Base-by-base conservation (phyloP, 1,284 basidiomycete species). In the Meira miltonrushii region DNA sequence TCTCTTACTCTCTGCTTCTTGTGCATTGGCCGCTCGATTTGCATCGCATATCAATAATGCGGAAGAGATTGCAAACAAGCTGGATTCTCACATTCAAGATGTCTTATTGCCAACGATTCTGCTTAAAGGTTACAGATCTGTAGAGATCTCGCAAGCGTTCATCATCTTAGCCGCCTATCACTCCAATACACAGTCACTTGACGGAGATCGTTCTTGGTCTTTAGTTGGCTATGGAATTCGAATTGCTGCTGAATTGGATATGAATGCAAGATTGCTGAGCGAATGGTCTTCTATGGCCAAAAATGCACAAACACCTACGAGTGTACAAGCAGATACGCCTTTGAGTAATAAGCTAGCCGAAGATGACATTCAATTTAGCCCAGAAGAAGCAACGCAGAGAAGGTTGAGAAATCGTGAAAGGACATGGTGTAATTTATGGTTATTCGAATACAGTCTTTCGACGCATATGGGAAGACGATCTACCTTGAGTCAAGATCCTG, bases 371-470 rank as follows among this genome's bases (percentile, higher is more conserved):
- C n/a, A 39, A 15, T 23, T 40, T 43, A 40, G 39, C 9, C 9
- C 23, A 17, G 53, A 55, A 15, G 53, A 55, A 23, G 39, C 33
- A 23, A 15, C 12, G 19, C 53, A 55, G 19, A 39, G 53, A n/a
- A 38, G 21, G 13, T 23, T 55, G 39, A 11, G 53, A 23, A 55
- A 40, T 44, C 53, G 53, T 8, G 37, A 41, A 50, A 54, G 68
- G 13, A 69, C 67, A 0, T 69, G 68, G 68, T 46, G 68, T 23
- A 71, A 71, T 40, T 44, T 71, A 12, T 70, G 66, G 66, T 56
- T 70, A 5, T 70, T 60, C 43, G 68, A 70, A 28, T 59, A 58
- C 12, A 65, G 65, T 33, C 61, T 71, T 56, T 60, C 65, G 43
- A 65, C 66, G 48, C 68, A 71, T 19, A 71, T 67, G 65, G 68